Base-by-base conservation (phyloP, 345 rosid genomes). In the Sisymbrium irio region DNA sequence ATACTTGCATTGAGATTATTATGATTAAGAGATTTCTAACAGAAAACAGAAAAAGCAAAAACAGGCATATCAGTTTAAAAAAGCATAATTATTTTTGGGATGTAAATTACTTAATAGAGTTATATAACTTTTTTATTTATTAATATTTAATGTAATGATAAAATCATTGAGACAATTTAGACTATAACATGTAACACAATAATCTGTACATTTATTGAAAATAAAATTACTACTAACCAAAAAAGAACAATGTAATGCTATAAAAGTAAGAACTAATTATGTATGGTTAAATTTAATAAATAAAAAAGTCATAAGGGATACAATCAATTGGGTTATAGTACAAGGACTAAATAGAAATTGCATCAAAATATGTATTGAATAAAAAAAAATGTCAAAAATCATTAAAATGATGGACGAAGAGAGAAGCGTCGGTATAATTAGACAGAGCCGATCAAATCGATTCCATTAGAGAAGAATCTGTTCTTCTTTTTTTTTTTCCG, bases 381-480 rank as follows among this genome's bases (percentile, higher is more conserved):
- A 0, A 6, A 33, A 12, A 28, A n/a, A 42, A 22, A 17, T 15
- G 3, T 27, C 10, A 30, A 8, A 49, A 44, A 20, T n/a, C 19
- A 62, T 62, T 36, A 66, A 49, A 51, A 62, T 54, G 64, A n/a
- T 8, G 63, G 64, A 75, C 57, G 62, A 51, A 51, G 57, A 75
- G n/a, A 49, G 57, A 28, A 10, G 71, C 59, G 53, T 76, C 60
- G 71, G 75, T 69, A 28, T 65, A 64, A 44, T 14, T 73, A 44
- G 13, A 36, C 6, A 73, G 45, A 12, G 37, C 59, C 59, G 70
- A 76, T 69, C 79, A 76, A 25, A 68, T 9, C 69, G 25, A 32
- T 40, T 27, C 44, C 27, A 17, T n/a, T 32, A 42, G 30, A 30
- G 30, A 18, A 42, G 9, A 67, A 40, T 20, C 20, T 32, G 32